Base-by-base conservation (phyloP, 495 filamentous ascomycete species). In the Parathielavia hyrcaniae region DNA sequence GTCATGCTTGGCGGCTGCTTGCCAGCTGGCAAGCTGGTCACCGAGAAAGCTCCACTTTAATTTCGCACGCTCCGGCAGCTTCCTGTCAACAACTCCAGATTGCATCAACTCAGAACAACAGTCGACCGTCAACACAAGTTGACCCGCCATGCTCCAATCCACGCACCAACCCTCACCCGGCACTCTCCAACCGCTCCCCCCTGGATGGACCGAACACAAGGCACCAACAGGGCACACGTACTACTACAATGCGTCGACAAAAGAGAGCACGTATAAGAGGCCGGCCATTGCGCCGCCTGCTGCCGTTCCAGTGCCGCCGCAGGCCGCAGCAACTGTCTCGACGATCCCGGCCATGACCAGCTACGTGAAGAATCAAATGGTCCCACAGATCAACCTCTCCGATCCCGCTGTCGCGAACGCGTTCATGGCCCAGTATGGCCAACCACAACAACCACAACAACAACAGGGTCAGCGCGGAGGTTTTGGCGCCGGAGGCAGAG, bases 171-270 rank as follows among this genome's bases (percentile, higher is more conserved):
- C 79, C 12, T 73, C 72, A 16, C 51, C 67, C 34, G 66, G 64
- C 38, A 38, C 61, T n/a, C 60, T 74, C 35, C 75, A 78, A 49
- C 84, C 88, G 17, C 75, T 96, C 4, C 84, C 85, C 9, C 79
- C 83, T 22, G 92, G 89, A 22, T 97, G 91, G 91, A 89, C 89
- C 26, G 89, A 95, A 71, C 91, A 97, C 72, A 90, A 87, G 76
- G 89, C 92, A 57, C 91, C 91, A 16, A 86, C 88, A 56, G 91
- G 91, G 7, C 90, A 95, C 67, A 77, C 81, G 14, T 97, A 95
- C 72, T 96, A 91, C 69, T 93, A 95, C 74, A 88, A 96, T 73
- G 75, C 83, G n/a, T 71, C 78, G 34, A 96, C 90, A 0, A 91
- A 95, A 66, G 75, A 87, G 67, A 96, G 92, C 1, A 96, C 91